Base-by-base conservation (phyloP, 78 protist species). In the Guillardia theta region DNA sequence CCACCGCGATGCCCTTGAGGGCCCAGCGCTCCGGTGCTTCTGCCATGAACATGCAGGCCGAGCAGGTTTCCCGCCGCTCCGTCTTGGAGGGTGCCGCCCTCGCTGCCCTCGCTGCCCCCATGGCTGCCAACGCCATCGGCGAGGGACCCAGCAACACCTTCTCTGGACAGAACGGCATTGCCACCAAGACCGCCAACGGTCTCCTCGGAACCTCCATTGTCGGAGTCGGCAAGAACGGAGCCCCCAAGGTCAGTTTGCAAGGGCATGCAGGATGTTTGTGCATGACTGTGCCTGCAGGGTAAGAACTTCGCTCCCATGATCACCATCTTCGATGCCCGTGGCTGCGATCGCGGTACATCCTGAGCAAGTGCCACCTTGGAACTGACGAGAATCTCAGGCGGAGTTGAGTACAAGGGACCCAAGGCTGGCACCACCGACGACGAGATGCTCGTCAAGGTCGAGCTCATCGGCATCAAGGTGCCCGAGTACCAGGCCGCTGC, bases 291-390 rank as follows among this genome's bases (percentile, higher is more conserved):
- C n/a, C n/a, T n/a, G n/a, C n/a, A n/a, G n/a, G 87, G 87, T 43
- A 70, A 70, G 87, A 70, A 70, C 87, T 70, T 70, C 87, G 87
- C 87, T 24, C 87, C 87, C 47, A 43, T 24, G 47, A 70, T 70
- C 87, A 10, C 9, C 22, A 3, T 70, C 41, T 70, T 70, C 87
- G 87, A 70, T 70, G 87, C 33, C 45, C 87, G 87, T 24, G 87
- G 87, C 41, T 70, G 87, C 87, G 39, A 24, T 30, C 70, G 70
- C 6, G 70, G n/a, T n/a, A n/a, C n/a, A n/a, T n/a, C n/a, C n/a
- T n/a, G n/a, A n/a, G n/a, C n/a, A n/a, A n/a, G n/a, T n/a, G n/a
- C n/a, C n/a, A n/a, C n/a, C n/a, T n/a, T n/a, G n/a, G n/a, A n/a
- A n/a, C n/a, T n/a, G n/a, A n/a, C n/a, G n/a, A n/a, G n/a, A n/a